Base-by-base conservation (phyloP, 768 basidiomycete genomes). In the Boletellus ananas region DNA sequence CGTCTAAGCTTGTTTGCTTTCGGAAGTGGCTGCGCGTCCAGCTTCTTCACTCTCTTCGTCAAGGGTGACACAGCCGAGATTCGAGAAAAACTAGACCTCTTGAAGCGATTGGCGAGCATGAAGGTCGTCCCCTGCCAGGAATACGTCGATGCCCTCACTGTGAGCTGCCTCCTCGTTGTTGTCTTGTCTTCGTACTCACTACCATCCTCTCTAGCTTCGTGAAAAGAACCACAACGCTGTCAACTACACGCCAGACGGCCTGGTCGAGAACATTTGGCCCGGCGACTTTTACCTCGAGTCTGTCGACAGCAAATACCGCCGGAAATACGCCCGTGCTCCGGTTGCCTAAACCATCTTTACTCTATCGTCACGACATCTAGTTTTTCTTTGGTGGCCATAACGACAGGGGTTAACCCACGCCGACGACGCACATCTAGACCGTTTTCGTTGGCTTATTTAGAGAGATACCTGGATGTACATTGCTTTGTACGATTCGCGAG, bases 161-260 rank as follows among this genome's bases (percentile, higher is more conserved):
- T 90, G 63, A 51, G 84, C 70, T 14, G 14, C 13, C 16, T 4
- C 6, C 20, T 10, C 17, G 8, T 10, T 2, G 17, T 21, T 11
- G 8, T 20, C 1, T 38, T 2, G 4, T 10, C 14, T 23, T 12
- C 2, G 11, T 12, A 16, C 46, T 60, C 27, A 60, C 17, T 20
- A 23, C n/a, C 10, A 9, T 31, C 18, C 12, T 20, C 3, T 34
- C 12, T 58, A 94, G 94, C 84, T 97, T 45, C 90, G 95, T 36
- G 95, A 98, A 74, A 85, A 90, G 73, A 95, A 94, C 78, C 94
- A 97, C 79, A 95, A 94, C 61, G 83, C 90, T 14, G 82, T 78
- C 21, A 76, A 83, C 58, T 99, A 90, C 75, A 79, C 80, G 3
- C 96, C 96, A 12, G 77, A 81, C 44, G 96, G 96, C 40, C 84